These are phyloP conservation scores for Penicillium desertorum DNA, from an alignment of 495 filamentous ascomycete species.

Conservation along the genomic window DNA sequence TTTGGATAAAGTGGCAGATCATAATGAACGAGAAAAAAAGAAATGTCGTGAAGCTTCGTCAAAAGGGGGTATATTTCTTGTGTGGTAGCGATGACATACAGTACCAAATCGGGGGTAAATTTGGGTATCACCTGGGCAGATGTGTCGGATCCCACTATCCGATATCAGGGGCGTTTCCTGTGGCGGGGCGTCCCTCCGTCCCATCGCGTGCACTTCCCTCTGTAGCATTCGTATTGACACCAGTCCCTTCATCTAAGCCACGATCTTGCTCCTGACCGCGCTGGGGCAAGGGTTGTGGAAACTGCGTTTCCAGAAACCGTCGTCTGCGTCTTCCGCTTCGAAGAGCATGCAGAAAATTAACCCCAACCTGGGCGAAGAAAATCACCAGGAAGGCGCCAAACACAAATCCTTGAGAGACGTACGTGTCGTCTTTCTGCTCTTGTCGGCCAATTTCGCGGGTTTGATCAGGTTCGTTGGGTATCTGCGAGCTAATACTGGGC, in stretches of 20 bases:
- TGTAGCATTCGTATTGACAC: slow-evolving; percentile 4
- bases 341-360: slow-evolving; percentile 35
- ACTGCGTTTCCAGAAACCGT: slow-evolving; percentile 25
- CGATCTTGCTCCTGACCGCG: slow-evolving; percentile 8
- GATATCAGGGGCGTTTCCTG: background rate
- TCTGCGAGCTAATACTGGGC: slow-evolving; percentile 10
- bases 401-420: slow-evolving; percentile 40
- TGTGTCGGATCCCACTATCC: background rate
- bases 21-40: background rate
- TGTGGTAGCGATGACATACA: background rate
- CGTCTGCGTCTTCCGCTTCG: slow-evolving; percentile 30
- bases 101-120: background rate
- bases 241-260: slow-evolving; percentile 6
- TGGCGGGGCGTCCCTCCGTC: slow-evolving; percentile 19
- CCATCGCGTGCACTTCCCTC: slow-evolving; percentile 17
- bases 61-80: slow-evolving; percentile 4
- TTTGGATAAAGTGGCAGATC: background rate
- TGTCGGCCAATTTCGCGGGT: background rate
- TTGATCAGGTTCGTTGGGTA: background rate
- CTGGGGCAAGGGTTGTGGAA: slow-evolving; percentile 28
- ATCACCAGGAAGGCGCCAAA: slow-evolving; percentile 38
- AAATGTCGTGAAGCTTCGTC: slow-evolving; percentile 4
- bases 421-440: slow-evolving; percentile 19
- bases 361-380: slow-evolving; percentile 37
- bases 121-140: background rate